Conservation (phyloP, 768 basidiomycete genomes). For the Lyophyllum decastes region DNA sequence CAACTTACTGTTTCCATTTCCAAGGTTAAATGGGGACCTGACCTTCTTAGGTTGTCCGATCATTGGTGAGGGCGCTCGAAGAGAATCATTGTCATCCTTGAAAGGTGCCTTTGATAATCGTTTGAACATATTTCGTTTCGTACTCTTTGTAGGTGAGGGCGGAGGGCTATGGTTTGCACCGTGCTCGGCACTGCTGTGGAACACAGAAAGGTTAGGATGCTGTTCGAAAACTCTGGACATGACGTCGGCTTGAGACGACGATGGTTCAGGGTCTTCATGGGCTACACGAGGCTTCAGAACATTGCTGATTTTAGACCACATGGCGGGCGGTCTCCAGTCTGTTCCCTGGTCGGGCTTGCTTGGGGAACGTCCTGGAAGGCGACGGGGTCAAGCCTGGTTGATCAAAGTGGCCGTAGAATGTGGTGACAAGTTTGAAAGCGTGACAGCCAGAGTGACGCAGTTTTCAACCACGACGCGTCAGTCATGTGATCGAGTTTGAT, state of each 20-base stretch:
- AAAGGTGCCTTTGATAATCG: conserved; percentile 43
- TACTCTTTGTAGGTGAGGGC: conserved; percentile 50
- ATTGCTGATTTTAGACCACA: conserved; percentile 67
- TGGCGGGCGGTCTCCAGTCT: conserved; percentile 20
- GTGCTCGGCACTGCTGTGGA: conserved; percentile 39
- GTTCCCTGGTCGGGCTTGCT: not conserved
- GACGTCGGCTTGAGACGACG: conserved; percentile 40
- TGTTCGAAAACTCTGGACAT: conserved; percentile 56
- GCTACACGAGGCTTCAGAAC: conserved; percentile 48
- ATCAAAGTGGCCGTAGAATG: conserved; percentile 9
- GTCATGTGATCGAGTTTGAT: conserved; percentile 24
- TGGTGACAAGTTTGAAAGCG: conserved; percentile 12
- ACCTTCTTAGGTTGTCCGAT: conserved; percentile 53
- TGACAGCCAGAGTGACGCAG: conserved; percentile 12
- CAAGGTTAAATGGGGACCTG: conserved; percentile 39
- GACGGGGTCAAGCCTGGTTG: not conserved
- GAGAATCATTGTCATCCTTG: conserved; percentile 41
- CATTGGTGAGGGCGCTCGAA: conserved; percentile 37
- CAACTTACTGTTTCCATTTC: conserved; percentile 36
- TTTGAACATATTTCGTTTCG: conserved; percentile 54
- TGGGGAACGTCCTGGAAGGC: not conserved
- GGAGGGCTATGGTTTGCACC: conserved; percentile 40
- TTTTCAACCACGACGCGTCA: conserved; percentile 21
- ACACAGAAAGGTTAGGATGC: conserved; percentile 62
- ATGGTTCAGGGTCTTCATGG: conserved; percentile 29